Conservation (phyloP, 2,329 filamentous ascomycete species). For the Colletotrichum musicola region DNA sequence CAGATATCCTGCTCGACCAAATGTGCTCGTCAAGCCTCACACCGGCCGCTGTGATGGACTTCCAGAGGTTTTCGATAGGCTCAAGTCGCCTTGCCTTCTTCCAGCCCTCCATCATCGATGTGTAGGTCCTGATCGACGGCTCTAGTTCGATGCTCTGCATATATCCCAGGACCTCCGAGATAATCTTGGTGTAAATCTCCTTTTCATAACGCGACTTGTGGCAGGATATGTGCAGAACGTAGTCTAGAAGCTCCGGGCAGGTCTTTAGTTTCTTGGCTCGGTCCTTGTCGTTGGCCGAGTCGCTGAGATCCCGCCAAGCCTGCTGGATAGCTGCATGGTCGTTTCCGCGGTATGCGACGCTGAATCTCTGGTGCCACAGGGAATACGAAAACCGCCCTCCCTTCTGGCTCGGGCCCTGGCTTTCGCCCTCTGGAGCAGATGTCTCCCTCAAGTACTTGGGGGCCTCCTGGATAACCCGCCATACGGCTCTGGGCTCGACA, state of each 20-base stretch:
- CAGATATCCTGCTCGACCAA: slow-evolving; percentile 79
- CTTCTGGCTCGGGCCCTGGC: neutral
- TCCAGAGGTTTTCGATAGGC: slow-evolving; percentile 77
- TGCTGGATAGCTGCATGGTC: slow-evolving; percentile 14
- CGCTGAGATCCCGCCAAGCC: slow-evolving; percentile 49
- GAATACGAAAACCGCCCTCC: slow-evolving; percentile 27
- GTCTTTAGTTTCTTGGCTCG: slow-evolving; percentile 47
- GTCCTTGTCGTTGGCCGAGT: slow-evolving; percentile 42
- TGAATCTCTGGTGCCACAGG: slow-evolving; percentile 36
- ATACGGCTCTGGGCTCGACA: slow-evolving; percentile 31
- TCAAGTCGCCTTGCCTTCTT: slow-evolving; percentile 68
- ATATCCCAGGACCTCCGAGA: slow-evolving; percentile 50
- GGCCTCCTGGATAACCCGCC: slow-evolving; percentile 28
- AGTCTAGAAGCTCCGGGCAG: slow-evolving; percentile 53
- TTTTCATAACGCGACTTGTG: slow-evolving; percentile 24
- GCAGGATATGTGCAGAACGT: slow-evolving; percentile 56
- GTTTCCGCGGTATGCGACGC: slow-evolving; percentile 22
- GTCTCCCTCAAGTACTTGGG: slow-evolving; percentile 18
- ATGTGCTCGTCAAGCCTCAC: slow-evolving; percentile 72
- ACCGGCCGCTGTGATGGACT: slow-evolving; percentile 68
- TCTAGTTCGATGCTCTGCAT: slow-evolving; percentile 63
- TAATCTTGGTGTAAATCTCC: slow-evolving; percentile 18
- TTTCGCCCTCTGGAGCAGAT: neutral
- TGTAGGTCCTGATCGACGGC: slow-evolving; percentile 77
- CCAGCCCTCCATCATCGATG: slow-evolving; percentile 79